These are phyloP conservation scores for Aspergillus kassunensis DNA, from an alignment of 495 filamentous ascomycete species.

Conservation along the genomic window DNA sequence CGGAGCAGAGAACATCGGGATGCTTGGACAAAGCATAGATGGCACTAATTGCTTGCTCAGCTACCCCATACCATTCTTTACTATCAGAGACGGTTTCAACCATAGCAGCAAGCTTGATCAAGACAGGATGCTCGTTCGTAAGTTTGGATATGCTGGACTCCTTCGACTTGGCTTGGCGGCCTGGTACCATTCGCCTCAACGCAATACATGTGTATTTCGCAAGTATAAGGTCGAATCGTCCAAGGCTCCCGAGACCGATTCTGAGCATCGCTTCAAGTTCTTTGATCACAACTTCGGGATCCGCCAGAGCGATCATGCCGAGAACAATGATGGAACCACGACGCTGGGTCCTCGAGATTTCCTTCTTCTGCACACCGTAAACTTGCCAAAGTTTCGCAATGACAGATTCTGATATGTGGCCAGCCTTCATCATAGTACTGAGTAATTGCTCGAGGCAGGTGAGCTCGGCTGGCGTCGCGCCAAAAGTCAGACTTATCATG, in stretches of 20 bases:
- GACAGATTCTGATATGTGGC: slow-evolving; percentile 79
- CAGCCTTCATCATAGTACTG: slow-evolving; percentile 95
- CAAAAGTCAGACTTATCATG: slow-evolving; percentile 98
- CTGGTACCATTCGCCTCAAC: slow-evolving; percentile 82
- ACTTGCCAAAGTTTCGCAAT: slow-evolving; percentile 95
- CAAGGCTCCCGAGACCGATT: slow-evolving; percentile 79
- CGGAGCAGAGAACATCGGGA: slow-evolving; percentile 89
- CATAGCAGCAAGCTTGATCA: slow-evolving; percentile 75
- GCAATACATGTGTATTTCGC: slow-evolving; percentile 95
- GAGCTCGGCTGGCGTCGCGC: slow-evolving; percentile 86
- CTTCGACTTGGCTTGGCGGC: slow-evolving; percentile 65
- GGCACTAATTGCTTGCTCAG: slow-evolving; percentile 92
- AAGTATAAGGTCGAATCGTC: slow-evolving; percentile 76
- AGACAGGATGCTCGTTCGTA: slow-evolving; percentile 84
- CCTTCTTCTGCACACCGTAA: slow-evolving; percentile 87
- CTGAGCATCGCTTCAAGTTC: slow-evolving; percentile 92
- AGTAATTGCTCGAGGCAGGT: slow-evolving; percentile 93
- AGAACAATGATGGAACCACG: slow-evolving; percentile 93
- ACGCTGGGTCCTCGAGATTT: slow-evolving; percentile 89
- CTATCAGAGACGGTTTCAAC: slow-evolving; percentile 78
- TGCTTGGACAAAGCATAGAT: slow-evolving; percentile 95
- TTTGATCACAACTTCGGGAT: slow-evolving; percentile 85
- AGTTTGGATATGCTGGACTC: slow-evolving; percentile 73
- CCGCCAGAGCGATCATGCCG: slow-evolving; percentile 92
- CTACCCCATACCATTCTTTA: slow-evolving; percentile 97